Percentiles rank a stretch among this genome's conserved stretches.
Conservation (phyloP, 441 rosid species). For the Erodium chrysanthum region DNA sequence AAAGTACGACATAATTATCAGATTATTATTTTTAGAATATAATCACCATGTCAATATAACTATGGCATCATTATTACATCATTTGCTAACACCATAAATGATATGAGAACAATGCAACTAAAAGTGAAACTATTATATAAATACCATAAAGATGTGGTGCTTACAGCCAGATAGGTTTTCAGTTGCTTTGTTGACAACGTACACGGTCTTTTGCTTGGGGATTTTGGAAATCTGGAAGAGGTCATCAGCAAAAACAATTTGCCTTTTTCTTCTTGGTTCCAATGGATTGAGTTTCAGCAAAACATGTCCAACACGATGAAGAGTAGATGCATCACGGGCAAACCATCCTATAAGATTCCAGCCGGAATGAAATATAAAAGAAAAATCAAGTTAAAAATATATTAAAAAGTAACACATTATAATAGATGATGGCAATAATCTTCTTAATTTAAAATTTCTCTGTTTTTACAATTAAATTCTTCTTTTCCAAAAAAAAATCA, state of each 20-base stretch:
- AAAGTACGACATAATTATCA: conserved; percentile 6
- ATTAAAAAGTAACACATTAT: too few species aligned
- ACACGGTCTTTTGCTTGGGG: conserved; percentile 57
- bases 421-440: too few species aligned
- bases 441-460: too few species aligned
- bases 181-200: conserved; percentile 59
- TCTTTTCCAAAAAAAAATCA: too few species aligned
- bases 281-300: conserved; percentile 52
- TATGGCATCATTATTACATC: neutral
- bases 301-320: conserved; percentile 60
- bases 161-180: conserved; percentile 84
- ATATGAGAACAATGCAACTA: neutral
- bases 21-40: neutral
- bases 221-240: conserved; percentile 73
- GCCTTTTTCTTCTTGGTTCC: conserved; percentile 49
- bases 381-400: conserved; percentile 18
- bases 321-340: conserved; percentile 65
- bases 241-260: conserved; percentile 70
- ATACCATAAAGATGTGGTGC: conserved; percentile 25
- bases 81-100: neutral
- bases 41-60: neutral
- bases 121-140: conserved; percentile 6
- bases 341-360: conserved; percentile 52
- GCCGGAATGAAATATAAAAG: conserved; percentile 4
- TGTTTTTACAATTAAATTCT: too few species aligned